These are phyloP conservation scores for Stipa capillata DNA, from an alignment of 176 grass and related monocot genomes.

Conservation along the genomic window DNA sequence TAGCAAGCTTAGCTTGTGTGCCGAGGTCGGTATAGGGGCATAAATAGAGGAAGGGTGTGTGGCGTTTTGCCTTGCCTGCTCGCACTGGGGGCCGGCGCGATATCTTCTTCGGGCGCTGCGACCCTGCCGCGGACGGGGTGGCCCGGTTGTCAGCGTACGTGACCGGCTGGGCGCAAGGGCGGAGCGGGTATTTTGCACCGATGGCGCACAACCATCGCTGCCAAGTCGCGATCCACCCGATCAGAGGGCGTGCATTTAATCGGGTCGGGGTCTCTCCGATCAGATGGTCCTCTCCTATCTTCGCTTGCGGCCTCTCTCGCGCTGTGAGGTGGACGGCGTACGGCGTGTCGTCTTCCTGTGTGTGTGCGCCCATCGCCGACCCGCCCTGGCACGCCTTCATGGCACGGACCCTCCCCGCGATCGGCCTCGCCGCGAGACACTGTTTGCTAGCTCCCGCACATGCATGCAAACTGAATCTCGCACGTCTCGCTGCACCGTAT, in stretches of 20 bases:
- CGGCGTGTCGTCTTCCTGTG: slow-evolving; percentile 16
- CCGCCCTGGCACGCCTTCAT: slow-evolving; percentile 7
- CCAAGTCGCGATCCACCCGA: slow-evolving; percentile 38
- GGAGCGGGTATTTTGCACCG: neutral
- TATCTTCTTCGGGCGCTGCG: slow-evolving; percentile 25
- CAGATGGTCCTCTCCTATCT: neutral
- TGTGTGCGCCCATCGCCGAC: neutral
- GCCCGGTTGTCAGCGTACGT: neutral
- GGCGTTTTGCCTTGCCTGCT: neutral
- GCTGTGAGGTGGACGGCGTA: slow-evolving; percentile 22
- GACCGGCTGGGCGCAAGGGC: neutral
- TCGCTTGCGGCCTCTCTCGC: neutral
- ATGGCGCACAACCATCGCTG: slow-evolving; percentile 11
- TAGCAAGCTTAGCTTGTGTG: neutral
- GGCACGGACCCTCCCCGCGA: neutral
- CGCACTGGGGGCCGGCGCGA: neutral
- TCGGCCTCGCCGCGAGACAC: neutral
- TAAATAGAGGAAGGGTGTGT: slow-evolving; percentile 40
- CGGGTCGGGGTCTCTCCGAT: neutral
- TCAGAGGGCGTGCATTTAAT: slow-evolving; percentile 37
- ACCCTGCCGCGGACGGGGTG: slow-evolving; percentile 6
- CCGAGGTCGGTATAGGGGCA: slow-evolving; percentile 28
- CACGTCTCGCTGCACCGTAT: too few relatives aligned
- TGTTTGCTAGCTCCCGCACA: neutral
- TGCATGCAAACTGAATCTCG: neutral